Evolutionary conservation across 176 grass and related monocot genomes (phyloP).

Genomic region (Lolium rigidum): DNA sequence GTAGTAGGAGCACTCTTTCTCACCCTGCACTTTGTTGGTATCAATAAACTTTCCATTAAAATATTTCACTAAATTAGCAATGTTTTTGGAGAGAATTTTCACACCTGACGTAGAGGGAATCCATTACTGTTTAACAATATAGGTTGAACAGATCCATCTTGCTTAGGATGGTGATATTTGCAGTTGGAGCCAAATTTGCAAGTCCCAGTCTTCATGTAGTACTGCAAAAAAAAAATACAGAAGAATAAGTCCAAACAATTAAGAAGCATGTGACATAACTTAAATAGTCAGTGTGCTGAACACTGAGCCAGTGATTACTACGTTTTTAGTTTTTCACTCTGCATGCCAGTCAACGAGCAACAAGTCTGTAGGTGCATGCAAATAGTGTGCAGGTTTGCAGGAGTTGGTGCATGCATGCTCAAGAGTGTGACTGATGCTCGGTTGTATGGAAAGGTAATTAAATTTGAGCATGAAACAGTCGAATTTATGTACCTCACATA

Average conservation of each 20-base stretch:
- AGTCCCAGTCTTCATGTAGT: conserved; percentile 86
- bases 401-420: conserved; percentile 28
- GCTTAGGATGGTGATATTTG: conserved; percentile 96
- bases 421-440: conserved; percentile 6
- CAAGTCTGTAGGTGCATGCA: conserved; percentile 29
- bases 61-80: conserved; percentile 39
- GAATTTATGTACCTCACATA: conserved; percentile 71
- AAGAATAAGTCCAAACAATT: conserved; percentile 19
- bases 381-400: conserved; percentile 40
- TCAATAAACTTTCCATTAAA: conserved; percentile 30
- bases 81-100: conserved; percentile 38
- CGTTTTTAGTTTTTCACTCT: conserved; percentile 20
- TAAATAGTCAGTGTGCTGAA: neutral
- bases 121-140: conserved; percentile 77
- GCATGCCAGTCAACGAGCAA: neutral
- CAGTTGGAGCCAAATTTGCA: conserved; percentile 91
- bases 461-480: conserved; percentile 32
- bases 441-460: conserved; percentile 5
- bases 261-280: conserved; percentile 28
- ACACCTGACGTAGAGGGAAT: conserved; percentile 74
- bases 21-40: conserved; percentile 65
- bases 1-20: conserved; percentile 99
- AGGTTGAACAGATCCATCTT: conserved; percentile 63
- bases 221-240: conserved; percentile 53
- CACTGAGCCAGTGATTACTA: conserved; percentile 18